A percentile compares a stretch with the other conserved stretches of the same genome.
Conservation (phyloP, 163 green algal genomes). For the Scenedesmus sp. region DNA sequence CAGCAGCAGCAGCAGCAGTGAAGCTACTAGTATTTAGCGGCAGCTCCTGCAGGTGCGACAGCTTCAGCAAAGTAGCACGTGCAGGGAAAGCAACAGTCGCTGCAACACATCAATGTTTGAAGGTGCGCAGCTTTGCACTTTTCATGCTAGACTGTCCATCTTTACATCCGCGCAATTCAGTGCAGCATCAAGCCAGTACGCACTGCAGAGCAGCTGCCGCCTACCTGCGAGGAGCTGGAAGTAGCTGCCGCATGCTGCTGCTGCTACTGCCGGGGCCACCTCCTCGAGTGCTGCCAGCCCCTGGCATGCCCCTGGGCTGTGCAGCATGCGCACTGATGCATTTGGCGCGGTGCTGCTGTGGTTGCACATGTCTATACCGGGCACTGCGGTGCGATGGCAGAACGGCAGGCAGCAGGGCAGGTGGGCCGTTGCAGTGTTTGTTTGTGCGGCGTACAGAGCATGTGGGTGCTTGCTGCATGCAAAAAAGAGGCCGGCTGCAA, state of each 20-base stretch:
- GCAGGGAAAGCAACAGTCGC: not conserved
- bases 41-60: not conserved
- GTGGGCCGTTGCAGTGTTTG: not conserved
- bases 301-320: slow-evolving; percentile 71
- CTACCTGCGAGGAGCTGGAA: slow-evolving; percentile 72
- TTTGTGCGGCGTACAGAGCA: not conserved
- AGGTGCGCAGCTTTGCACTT: not conserved
- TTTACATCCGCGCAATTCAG: not conserved
- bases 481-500: not conserved
- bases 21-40: not conserved
- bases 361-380: slow-evolving; percentile 83
- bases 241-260: slow-evolving; percentile 45
- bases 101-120: not conserved
- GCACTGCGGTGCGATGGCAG: slow-evolving; percentile 43
- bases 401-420: not conserved
- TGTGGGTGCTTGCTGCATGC: not conserved
- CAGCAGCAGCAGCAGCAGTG: not conserved
- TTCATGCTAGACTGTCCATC: not conserved
- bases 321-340: slow-evolving; percentile 54
- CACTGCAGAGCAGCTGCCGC: not conserved
- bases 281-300: slow-evolving; percentile 70
- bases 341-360: slow-evolving; percentile 59
- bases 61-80: not conserved
- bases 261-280: slow-evolving; percentile 52
- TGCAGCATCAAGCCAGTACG: not conserved